Evolutionary conservation across 768 basidiomycete genomes (phyloP).

Genomic region (Thelephora aurantiotincta): DNA sequence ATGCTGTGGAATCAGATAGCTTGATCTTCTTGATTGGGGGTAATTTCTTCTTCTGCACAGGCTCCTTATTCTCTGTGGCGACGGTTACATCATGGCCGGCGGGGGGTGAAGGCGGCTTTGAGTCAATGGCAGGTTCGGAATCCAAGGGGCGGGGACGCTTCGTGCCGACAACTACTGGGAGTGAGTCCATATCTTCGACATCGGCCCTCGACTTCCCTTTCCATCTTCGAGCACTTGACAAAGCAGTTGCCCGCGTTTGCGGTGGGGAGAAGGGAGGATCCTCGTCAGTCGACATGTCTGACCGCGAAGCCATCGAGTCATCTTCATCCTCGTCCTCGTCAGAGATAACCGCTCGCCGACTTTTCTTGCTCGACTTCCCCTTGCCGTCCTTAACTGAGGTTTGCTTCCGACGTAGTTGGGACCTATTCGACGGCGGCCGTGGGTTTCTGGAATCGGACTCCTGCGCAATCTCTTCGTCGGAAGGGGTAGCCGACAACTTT

Average conservation of each 20-base stretch:
- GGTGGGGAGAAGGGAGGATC: background rate
- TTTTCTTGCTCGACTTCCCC: too few relatives aligned
- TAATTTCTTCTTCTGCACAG: constrained; percentile 47
- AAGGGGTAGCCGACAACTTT: background rate
- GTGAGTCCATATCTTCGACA: background rate
- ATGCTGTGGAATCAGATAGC: constrained; percentile 11
- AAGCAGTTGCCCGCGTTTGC: background rate
- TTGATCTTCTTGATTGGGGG: constrained; percentile 62
- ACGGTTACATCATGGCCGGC: background rate
- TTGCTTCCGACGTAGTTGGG: too few relatives aligned
- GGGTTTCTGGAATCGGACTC: too few relatives aligned
- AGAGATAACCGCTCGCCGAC: too few relatives aligned
- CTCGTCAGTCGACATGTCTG: background rate
- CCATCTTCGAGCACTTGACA: background rate
- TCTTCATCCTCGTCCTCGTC: background rate
- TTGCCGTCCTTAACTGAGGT: too few relatives aligned
- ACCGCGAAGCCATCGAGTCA: background rate
- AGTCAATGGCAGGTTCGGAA: background rate
- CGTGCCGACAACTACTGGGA: background rate
- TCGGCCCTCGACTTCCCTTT: background rate
- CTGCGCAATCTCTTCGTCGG: too few relatives aligned
- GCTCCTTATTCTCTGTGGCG: constrained; percentile 3
- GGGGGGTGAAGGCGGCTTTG: background rate
- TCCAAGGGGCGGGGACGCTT: background rate
- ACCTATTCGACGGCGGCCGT: too few relatives aligned